Percentiles rank a stretch among this genome's conserved stretches.
phyloP scores from a whole-genome alignment of 306 rosid genomes.

The Begonia loranthoides region DNA sequence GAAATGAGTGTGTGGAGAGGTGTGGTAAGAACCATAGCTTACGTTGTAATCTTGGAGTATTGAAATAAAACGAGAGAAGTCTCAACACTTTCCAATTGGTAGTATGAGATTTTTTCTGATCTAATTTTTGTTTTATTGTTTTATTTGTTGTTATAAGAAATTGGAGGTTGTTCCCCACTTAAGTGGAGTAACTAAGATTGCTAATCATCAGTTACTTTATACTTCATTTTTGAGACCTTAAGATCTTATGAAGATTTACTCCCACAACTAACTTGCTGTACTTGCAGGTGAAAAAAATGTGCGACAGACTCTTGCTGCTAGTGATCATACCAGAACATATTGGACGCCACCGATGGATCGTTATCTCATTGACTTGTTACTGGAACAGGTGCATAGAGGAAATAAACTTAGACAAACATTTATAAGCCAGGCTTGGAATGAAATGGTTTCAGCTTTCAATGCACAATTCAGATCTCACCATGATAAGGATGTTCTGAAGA shows the following conservation, averaged over 20 bases:
- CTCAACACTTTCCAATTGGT: too few species aligned
- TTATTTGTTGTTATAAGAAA: too few species aligned
- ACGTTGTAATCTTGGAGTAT: too few species aligned
- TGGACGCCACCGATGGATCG: conserved; percentile 81
- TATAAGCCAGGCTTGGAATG: conserved; percentile 58
- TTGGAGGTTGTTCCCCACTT: too few species aligned
- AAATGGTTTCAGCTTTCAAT: conserved; percentile 46
- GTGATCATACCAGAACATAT: conserved; percentile 58
- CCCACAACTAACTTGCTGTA: conserved; percentile 2
- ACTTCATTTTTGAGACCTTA: not conserved
- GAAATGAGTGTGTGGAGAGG: too few species aligned
- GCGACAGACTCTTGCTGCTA: conserved; percentile 16
- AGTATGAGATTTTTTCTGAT: too few species aligned
- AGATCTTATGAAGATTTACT: conserved; percentile 9
- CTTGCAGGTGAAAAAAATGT: conserved; percentile 38
- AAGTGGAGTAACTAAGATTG: too few species aligned
- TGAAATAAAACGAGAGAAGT: too few species aligned
- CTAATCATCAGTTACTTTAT: too few species aligned
- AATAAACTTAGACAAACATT: conserved; percentile 59
- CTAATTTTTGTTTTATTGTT: too few species aligned
- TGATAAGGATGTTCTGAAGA: conserved; percentile 68
- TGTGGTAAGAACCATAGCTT: too few species aligned
- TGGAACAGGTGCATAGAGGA: conserved; percentile 48
- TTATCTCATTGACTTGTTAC: conserved; percentile 47
- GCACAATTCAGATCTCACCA: conserved; percentile 40